Base-by-base conservation (phyloP, 441 rosid genomes). In the Pelargonium citronellum region DNA sequence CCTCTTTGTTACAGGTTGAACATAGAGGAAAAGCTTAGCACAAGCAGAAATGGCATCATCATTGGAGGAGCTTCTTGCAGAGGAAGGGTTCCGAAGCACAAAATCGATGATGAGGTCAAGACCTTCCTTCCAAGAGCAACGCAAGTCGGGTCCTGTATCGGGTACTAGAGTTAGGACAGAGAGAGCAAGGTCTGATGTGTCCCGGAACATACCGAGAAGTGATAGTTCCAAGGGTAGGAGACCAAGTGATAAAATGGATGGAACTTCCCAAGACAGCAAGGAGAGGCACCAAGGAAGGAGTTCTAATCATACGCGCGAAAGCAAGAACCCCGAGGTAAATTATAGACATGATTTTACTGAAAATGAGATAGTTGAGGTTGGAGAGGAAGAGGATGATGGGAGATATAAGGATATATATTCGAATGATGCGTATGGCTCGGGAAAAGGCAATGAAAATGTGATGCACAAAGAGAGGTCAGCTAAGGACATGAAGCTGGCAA, bases 51-150 rank as follows among this genome's bases (percentile, higher is more conserved):
- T 82, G 91, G 83, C 85, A 37, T 79, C 90, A 39, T 86, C 91
- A 37, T 76, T 84, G 81, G 89, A 78, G 78, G 82, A 86, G 58
- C 88, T 88, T 78, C 91, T 88, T 44, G 82, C 79, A 51, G 80
- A 83, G 77, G 93, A 88, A 70, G 91, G 91, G 46, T 86, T 88
- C 71, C 75, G 67, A 71, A 85, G 85, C 65, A 75, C 82, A 68
- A 77, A 75, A 70, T 75, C 79, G 17, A 69, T 61, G 70, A 47
- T 70, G 39, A 68, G 77, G 73, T 49, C 80, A 12, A 82, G 84
- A 77, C 58, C 80, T 43, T 80, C 86, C 10, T 75, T 69, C 27
- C 74, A 8, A 17, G 67, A 73, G 22, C 78, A 67, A 57, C 49
- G 43, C 13, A 78, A 71, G 46, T 44, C 58, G 49, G 78, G 69